A percentile compares a stretch with the other conserved stretches of the same genome.
Evolutionary conservation across 371 early-diverging fungal species (phyloP).

Genomic region (Mortierella sp.): DNA sequence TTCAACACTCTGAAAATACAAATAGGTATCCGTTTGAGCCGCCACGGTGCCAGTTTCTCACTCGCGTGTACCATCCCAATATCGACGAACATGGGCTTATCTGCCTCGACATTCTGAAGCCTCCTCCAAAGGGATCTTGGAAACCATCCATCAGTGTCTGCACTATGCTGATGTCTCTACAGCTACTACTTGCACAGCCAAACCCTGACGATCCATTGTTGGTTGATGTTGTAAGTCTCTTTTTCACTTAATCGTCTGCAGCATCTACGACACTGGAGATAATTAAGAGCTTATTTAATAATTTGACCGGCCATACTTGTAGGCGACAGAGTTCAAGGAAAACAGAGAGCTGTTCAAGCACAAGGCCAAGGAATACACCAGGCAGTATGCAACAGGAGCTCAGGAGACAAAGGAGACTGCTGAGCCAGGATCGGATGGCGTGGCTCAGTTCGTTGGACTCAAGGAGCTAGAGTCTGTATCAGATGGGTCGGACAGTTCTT

Average conservation of each 20-base stretch:
- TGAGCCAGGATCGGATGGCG: background rate
- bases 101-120: conserved; percentile 52
- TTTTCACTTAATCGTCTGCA: background rate
- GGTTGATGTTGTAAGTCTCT: conserved; percentile 41
- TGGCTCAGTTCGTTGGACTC: background rate
- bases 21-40: conserved; percentile 53
- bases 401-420: background rate
- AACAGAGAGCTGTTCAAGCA: conserved; percentile 31
- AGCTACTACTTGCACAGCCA: conserved; percentile 44
- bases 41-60: conserved; percentile 49
- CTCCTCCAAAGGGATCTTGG: conserved; percentile 49
- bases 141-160: conserved; percentile 41
- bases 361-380: conserved; percentile 44
- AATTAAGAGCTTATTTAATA: background rate
- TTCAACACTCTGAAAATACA: background rate
- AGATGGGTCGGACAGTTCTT: background rate
- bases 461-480: background rate
- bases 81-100: conserved; percentile 57
- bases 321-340: conserved; percentile 57
- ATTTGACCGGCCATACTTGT: background rate
- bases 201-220: conserved; percentile 58
- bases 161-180: conserved; percentile 39
- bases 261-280: background rate
- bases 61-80: conserved; percentile 52
- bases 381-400: conserved; percentile 28